Evolutionary conservation across 495 filamentous ascomycete species (phyloP), one percentile per base, ranked within the genome.

Genomic region (Podospora pseudopauciseta): DNA sequence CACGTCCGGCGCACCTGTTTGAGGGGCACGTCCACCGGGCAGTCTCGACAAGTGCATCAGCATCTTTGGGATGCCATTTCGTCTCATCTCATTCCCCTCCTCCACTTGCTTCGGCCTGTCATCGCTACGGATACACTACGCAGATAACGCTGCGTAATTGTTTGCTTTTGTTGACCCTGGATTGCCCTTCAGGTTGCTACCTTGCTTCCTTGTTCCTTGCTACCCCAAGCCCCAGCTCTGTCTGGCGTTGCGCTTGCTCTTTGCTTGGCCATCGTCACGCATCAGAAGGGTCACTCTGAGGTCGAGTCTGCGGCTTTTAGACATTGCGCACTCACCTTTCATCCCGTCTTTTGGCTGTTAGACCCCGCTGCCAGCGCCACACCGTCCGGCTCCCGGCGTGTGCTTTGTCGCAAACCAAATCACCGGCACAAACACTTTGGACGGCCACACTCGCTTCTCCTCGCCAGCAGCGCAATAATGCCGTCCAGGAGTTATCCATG

Each of bases 401-500:
- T 49, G 39, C 39, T 49, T 49, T 62, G 60, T 62, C 58, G 26
- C 58, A 60, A 64, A 59, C 65, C 32, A 53, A 23, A 63, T 30
- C 56, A 18, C 55, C 19, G 57, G 20, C 56, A 44, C 26, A 30
- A 34, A 54, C 15, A 26, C n/a, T 44, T 67, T 65, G 32, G 30
- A 39, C 64, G 53, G 20, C n/a, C 55, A 30, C 56, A 64, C 65
- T 60, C 49, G 26, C 34, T 32, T 58, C 18, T n/a, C 30, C 39
- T 20, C 26, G 27, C 23, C 57, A 23, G 23, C 39, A 11, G 60
- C 69, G 68, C 65, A 67, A 80, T 72, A 76, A 80, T 80, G 80
- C 77, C 79, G 65, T 83, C 70, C 60, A 67, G 64, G 55, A 59
- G 81, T 74, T 77, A 19, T 18, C n/a, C 78, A 76, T 79, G 80